Evolutionary conservation across 179 eudicot species (phyloP), one percentile per base, ranked within the genome.

Genomic region (Beta corolliflora): DNA sequence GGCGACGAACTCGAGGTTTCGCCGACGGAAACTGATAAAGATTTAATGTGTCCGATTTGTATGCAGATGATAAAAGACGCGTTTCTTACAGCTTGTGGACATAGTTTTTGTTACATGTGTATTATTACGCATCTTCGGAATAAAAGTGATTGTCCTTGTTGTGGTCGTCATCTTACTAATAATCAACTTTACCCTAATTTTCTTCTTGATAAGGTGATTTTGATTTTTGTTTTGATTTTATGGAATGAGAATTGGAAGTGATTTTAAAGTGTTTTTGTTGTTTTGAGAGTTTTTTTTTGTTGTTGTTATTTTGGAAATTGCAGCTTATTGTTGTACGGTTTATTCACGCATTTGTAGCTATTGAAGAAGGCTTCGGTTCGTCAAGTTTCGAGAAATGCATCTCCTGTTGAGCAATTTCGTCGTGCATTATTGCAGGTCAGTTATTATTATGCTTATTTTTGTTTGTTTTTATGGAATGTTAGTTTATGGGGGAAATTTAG

Each of bases 41-140:
- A 95, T 53, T 81, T 91, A 1, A 64, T 89, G 73, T 95, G 99
- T 76, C 98, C 99, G 71, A 94, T 95, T 61, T 95, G 99, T 91
- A 93, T 95, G 93, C 92, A 94, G 81, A 83, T 94, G 56, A 93
- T 94, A 0, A 95, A 87, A 80, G 98, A 92, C 52, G 97, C 97
- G 29, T 93, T 95, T 72, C 71, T 92, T 13, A 95, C 97, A 11
- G 88, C 97, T 29, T 95, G 98, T 53, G 97, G 97, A 13, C 97
- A 95, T 75, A 95, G 98, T 74, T 95, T 86, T 45, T 95, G 99
- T 79, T 94, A 91, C 78, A 92, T 91, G 93, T 93, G 99, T 83
- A 93, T 95, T 14, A 86, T 82, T 1, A 90, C 91, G 25, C 99
- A 95, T 75, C 91, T 95, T 52, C 88, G 90, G 15, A 84, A 85